Conservation (phyloP, 2,329 filamentous ascomycete genomes). For the Dothistroma pini region DNA sequence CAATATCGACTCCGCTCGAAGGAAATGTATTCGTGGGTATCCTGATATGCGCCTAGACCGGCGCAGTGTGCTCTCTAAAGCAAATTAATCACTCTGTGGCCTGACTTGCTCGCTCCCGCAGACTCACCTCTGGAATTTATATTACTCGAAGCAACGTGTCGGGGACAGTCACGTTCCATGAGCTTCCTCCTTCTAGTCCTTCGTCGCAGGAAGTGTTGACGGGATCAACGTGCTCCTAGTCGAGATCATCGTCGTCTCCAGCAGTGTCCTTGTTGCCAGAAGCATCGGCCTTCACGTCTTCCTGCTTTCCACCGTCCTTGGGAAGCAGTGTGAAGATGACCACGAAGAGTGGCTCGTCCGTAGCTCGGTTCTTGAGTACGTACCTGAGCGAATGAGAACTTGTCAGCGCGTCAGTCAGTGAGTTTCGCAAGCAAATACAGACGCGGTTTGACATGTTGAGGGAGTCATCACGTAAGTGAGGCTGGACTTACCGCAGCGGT, state of each 20-base stretch:
- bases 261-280: constrained; percentile 7
- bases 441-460: constrained; percentile 31
- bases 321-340: constrained; percentile 75
- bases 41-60: neutral
- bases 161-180: neutral
- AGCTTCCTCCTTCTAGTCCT: neutral
- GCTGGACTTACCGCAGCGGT: constrained; percentile 61
- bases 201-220: neutral
- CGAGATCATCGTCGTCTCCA: constrained; percentile 22
- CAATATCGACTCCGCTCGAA: neutral
- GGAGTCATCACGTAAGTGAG: constrained; percentile 2
- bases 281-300: constrained; percentile 11
- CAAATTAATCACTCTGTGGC: too few relatives aligned
- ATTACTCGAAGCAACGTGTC: neutral
- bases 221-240: constrained; percentile 10
- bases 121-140: too few relatives aligned
- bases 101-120: too few relatives aligned
- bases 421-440: constrained; percentile 2
- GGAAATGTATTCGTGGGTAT: neutral
- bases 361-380: constrained; percentile 76
- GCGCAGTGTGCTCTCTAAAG: neutral
- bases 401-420: constrained; percentile 29
- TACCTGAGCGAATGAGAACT: constrained; percentile 87
- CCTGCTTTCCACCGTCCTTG: constrained; percentile 45
- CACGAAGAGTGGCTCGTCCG: constrained; percentile 72